Evolutionary conservation across 495 filamentous ascomycete species (phyloP).

Genomic region (Pyrenopolyporus hunteri): DNA sequence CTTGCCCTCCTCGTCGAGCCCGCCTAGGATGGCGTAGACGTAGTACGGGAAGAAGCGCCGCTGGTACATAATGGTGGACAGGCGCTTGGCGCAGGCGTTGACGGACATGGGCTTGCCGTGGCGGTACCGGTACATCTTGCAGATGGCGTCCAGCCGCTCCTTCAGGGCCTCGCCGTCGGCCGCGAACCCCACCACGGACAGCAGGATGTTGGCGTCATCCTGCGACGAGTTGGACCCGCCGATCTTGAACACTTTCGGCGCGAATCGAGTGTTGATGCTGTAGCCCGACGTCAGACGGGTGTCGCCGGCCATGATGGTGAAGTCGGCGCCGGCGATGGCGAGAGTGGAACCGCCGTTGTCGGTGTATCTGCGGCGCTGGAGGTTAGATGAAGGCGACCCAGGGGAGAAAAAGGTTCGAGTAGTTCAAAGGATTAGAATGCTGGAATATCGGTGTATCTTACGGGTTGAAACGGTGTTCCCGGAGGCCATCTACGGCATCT

Average conservation of each 20-base stretch:
- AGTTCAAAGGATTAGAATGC: constrained; percentile 1
- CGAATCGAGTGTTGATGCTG: constrained; percentile 95
- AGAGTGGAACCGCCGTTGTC: constrained; percentile 98
- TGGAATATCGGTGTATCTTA: constrained; percentile 51
- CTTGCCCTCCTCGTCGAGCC: constrained; percentile 92
- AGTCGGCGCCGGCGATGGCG: constrained; percentile 91
- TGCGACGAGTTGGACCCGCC: constrained; percentile 86
- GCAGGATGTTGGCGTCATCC: constrained; percentile 79
- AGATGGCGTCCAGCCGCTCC: constrained; percentile 85
- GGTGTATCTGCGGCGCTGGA: constrained; percentile 73
- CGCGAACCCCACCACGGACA: constrained; percentile 94
- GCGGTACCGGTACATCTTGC: constrained; percentile 97
- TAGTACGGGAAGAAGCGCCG: constrained; percentile 99
- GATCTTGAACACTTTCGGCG: constrained; percentile 95
- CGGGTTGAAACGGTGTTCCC: constrained; percentile 93
- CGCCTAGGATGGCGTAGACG: constrained; percentile 88
- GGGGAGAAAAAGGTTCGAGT: not conserved
- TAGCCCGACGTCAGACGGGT: constrained; percentile 93
- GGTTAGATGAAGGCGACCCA: constrained; percentile 14
- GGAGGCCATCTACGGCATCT: constrained; percentile 52
- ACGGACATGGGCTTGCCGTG: constrained; percentile 93
- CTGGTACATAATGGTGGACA: constrained; percentile 91
- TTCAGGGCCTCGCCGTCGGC: constrained; percentile 90
- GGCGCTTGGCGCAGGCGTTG: constrained; percentile 87
- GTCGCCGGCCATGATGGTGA: constrained; percentile 94